These are phyloP conservation scores for Pseudocercospora macadamiae DNA, from an alignment of 2,329 filamentous ascomycete genomes.

Conservation along the genomic window DNA sequence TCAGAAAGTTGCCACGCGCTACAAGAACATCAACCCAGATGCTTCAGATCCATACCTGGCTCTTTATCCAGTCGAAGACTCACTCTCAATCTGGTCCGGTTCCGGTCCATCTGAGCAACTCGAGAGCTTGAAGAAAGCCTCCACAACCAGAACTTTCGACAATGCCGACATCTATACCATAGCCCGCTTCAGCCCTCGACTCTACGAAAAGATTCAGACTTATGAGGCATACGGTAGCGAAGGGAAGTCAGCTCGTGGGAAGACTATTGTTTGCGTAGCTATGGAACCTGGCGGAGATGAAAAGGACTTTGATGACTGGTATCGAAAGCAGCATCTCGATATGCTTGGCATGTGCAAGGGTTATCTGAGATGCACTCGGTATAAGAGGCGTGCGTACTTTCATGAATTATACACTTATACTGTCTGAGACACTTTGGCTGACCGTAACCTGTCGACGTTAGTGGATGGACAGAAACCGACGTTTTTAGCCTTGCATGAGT, in stretches of 20 bases:
- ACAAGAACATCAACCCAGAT: conserved; percentile 21
- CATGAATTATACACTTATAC: too few relatives aligned
- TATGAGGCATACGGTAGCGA: conserved; percentile 23
- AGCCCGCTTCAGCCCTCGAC: conserved; percentile 16
- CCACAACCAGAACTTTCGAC: conserved; percentile 15
- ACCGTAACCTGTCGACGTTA: too few relatives aligned
- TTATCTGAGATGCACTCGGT: conserved; percentile 31
- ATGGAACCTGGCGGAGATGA: conserved; percentile 32
- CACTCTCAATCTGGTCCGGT: neutral
- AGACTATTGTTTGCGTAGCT: conserved; percentile 20
- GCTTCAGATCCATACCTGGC: conserved; percentile 22
- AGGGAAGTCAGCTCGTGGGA: conserved; percentile 4
- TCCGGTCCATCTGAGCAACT: conserved; percentile 5
- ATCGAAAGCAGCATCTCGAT: conserved; percentile 33
- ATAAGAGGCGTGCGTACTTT: too few relatives aligned
- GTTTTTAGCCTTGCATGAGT: conserved; percentile 33
- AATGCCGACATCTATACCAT: conserved; percentile 14
- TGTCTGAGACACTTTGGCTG: too few relatives aligned
- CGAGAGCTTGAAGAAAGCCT: conserved; percentile 11
- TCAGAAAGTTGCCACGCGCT: conserved; percentile 19
- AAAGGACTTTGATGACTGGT: conserved; percentile 34
- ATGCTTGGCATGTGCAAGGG: conserved; percentile 28
- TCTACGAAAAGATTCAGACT: conserved; percentile 25
- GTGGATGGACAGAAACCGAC: conserved; percentile 17
- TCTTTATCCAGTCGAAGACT: conserved; percentile 20